Conservation (phyloP, 306 rosid genomes). For the Carpinus viminea region DNA sequence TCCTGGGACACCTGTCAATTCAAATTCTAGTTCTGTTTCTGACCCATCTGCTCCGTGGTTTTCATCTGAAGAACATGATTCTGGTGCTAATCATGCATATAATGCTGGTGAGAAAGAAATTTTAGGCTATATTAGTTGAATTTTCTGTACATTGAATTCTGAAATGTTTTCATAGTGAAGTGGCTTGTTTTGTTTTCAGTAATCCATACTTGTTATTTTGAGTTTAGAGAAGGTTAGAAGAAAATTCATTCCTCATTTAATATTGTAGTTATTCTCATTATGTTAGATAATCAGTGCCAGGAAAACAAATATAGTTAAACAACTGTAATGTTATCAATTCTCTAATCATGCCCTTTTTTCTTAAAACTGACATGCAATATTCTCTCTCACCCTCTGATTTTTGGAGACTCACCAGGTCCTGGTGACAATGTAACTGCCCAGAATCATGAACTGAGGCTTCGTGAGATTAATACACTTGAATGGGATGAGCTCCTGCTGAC, state of each 20-base stretch:
- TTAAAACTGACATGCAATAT: slow-evolving; percentile 14
- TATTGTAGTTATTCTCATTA: not conserved
- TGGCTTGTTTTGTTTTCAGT: slow-evolving; percentile 21
- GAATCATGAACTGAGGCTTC: slow-evolving; percentile 63
- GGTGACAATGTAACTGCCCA: slow-evolving; percentile 31
- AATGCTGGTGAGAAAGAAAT: slow-evolving; percentile 51
- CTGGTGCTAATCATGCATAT: slow-evolving; percentile 51
- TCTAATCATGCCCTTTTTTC: slow-evolving; percentile 18
- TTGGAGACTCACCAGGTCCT: slow-evolving; percentile 35
- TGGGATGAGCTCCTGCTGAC: slow-evolving; percentile 90
- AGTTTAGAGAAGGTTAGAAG: slow-evolving; percentile 20
- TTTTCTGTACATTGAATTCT: slow-evolving; percentile 21
- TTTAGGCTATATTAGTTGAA: slow-evolving; percentile 32
- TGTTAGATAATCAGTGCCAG: not conserved
- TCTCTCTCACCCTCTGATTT: slow-evolving; percentile 13
- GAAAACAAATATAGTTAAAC: not conserved
- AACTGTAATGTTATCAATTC: slow-evolving; percentile 4
- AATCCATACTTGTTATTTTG: slow-evolving; percentile 13
- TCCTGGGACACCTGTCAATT: slow-evolving; percentile 69
- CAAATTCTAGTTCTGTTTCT: slow-evolving; percentile 71
- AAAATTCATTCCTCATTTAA: not conserved
- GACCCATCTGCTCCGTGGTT: slow-evolving; percentile 59
- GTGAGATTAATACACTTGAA: slow-evolving; percentile 93
- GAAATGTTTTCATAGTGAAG: slow-evolving; percentile 11
- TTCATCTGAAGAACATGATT: slow-evolving; percentile 76